Base-by-base conservation (phyloP, 73 alveolate genomes). In the Paramecium octaurelia region DNA sequence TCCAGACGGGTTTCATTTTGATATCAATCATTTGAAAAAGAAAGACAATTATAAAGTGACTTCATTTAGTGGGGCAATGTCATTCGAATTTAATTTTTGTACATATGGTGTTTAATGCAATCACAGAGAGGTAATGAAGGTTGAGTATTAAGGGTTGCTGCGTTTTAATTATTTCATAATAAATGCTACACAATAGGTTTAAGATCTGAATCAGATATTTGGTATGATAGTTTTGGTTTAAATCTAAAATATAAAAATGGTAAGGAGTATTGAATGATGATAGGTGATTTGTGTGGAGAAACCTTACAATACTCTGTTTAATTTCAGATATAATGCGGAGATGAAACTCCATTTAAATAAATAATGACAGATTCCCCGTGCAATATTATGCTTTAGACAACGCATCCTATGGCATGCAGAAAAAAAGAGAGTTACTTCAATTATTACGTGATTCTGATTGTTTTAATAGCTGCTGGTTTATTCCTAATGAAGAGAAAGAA, bases 231-330 rank as follows among this genome's bases (percentile, higher is more conserved):
- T 73, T 36, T 31, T 80, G 91, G 91, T 42, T 24, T 80, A 23
- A 80, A 44, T 44, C 75, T 80, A n/a, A 43, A 80, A 44, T 80
- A 43, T 44, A 80, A 80, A 80, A 80, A 80, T 44, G 91, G 91
- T 80, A 48, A 2, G 21, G 29, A 43, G 10, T 44, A 31, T 42
- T 40, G 4, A 42, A 11, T 44, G 8, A 44, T 8, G 4, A n/a
- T 80, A 80, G 91, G 91, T 80, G 91, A 80, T 80, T 42, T 80
- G 9, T 80, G 91, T 80, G 91, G 91, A 43, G 91, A 80, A 21
- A 80, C 91, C 8, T 80, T 44, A 46, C 16, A 80, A 80, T 80
- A 80, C 27, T 80, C 70, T 21, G 73, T 80, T 42, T 42, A 40
- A 12, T 80, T 42, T 44, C 21, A 80, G 10, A 80, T 80, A 10